Percentiles rank a stretch among this genome's conserved stretches.
These are phyloP conservation scores for Tephrocybe sp. DNA, from an alignment of 768 basidiomycete species.

Conservation along the genomic window DNA sequence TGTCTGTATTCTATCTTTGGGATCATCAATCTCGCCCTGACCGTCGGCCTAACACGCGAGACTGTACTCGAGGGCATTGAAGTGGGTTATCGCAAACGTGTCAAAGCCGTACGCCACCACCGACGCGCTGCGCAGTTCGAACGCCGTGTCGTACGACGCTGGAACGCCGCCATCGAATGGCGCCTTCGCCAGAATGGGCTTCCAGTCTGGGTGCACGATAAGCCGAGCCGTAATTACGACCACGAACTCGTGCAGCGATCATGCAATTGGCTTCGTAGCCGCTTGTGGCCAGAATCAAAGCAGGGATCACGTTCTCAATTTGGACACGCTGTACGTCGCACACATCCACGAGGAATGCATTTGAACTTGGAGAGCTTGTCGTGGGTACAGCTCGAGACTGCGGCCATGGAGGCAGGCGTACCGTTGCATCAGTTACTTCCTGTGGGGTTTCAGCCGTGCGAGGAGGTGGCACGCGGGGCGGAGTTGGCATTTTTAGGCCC, in stretches of 20 bases:
- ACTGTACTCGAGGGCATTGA: conserved; percentile 72
- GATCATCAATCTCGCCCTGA: conserved; percentile 61
- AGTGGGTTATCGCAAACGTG: conserved; percentile 56
- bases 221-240: conserved; percentile 3
- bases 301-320: conserved; percentile 3
- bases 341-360: conserved; percentile 46
- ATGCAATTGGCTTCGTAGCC: conserved; percentile 1
- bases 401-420: conserved; percentile 67
- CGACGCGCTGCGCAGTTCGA: conserved; percentile 41
- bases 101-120: conserved; percentile 42
- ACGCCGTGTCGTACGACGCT: conserved; percentile 47
- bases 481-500: not conserved
- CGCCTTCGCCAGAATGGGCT: conserved; percentile 48
- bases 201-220: conserved; percentile 54
- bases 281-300: conserved; percentile 8
- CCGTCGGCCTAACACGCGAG: conserved; percentile 64
- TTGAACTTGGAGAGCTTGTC: conserved; percentile 64
- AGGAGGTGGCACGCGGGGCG: not conserved
- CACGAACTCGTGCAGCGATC: conserved; percentile 2
- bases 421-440: conserved; percentile 53
- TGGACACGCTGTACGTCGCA: conserved; percentile 3
- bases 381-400: conserved; percentile 51
- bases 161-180: conserved; percentile 63
- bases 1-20: conserved; percentile 59
- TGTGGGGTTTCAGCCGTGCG: conserved; percentile 15